These are phyloP conservation scores for Firmiana major DNA, from an alignment of 345 rosid species.

Conservation along the genomic window DNA sequence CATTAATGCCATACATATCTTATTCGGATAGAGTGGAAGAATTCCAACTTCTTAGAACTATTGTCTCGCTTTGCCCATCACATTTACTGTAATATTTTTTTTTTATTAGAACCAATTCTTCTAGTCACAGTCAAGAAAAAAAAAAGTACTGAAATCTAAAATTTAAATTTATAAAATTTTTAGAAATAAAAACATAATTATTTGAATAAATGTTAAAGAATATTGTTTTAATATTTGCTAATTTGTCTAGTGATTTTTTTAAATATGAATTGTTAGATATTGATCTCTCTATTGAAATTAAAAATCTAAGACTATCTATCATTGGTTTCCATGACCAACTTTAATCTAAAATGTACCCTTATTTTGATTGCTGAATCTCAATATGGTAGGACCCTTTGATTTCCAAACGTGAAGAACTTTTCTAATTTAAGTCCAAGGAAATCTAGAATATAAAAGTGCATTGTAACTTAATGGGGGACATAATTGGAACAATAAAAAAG, in stretches of 20 bases:
- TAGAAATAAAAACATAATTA: no score
- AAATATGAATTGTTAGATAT: no score
- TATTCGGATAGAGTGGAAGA: not conserved
- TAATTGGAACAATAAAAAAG: not conserved
- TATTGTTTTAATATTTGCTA: no score
- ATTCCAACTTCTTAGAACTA: conserved; percentile 6
- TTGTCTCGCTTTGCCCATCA: conserved; percentile 4
- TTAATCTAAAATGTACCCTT: not conserved
- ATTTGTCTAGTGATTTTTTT: no score
- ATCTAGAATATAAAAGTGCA: not conserved
- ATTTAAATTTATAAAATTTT: no score
- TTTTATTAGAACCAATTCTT: no score
- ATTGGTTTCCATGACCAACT: not conserved
- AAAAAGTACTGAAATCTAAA: no score
- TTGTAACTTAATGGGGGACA: not conserved
- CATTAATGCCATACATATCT: not conserved
- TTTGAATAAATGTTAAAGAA: no score
- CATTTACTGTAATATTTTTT: not conserved
- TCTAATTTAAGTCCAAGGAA: not conserved
- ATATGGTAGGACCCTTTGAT: not conserved
- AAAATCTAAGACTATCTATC: no score
- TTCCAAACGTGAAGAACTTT: not conserved
- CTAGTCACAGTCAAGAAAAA: no score
- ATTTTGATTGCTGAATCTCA: not conserved
- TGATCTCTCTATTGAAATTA: no score